Base-by-base conservation (phyloP, 192 early-diverging fungal genomes). In the Mycoemilia scoparia region DNA sequence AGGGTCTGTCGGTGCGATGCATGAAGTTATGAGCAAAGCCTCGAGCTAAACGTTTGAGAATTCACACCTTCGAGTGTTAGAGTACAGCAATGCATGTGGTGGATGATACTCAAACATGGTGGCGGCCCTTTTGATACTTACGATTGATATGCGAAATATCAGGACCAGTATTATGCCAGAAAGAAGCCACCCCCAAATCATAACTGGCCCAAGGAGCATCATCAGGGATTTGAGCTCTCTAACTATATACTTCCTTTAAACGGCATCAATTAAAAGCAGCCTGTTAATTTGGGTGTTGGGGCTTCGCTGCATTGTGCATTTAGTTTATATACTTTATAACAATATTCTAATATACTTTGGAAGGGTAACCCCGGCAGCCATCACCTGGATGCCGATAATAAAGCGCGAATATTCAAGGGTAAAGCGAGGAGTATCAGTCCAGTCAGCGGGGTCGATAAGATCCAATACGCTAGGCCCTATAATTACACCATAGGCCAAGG, bases 1-100 rank as follows among this genome's bases (percentile, higher is more conserved):
- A 1, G 87, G 87, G 53, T 92, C 88, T 1, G 88, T 92, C 6
- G 88, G 85, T 14, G 84, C 76, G 25, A 79, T 51, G 46, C 82
- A 85, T 3, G 85, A 70, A 5, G 79, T 71, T 19, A 91, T 71
- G 31, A 77, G 55, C 44, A 91, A 50, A 0, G 76, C 47, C 36
- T 81, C 69, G n/a, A 76, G 17, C 76, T 80, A 53, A 17, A 37
- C 26, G 7, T n/a, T n/a, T n/a, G n/a, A n/a, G n/a, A n/a, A n/a
- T n/a, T n/a, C n/a, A n/a, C n/a, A n/a, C n/a, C n/a, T n/a, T n/a
- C n/a, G n/a, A n/a, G n/a, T n/a, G n/a, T n/a, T n/a, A n/a, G n/a
- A n/a, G n/a, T n/a, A n/a, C n/a, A n/a, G n/a, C n/a, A n/a, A n/a
- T n/a, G n/a, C n/a, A n/a, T n/a, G n/a, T n/a, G n/a, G n/a, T n/a